Percentiles rank a stretch among this genome's conserved stretches.
phyloP scores from a whole-genome alignment of 2,329 filamentous ascomycete genomes.

The Colletotrichum liaoningense region DNA sequence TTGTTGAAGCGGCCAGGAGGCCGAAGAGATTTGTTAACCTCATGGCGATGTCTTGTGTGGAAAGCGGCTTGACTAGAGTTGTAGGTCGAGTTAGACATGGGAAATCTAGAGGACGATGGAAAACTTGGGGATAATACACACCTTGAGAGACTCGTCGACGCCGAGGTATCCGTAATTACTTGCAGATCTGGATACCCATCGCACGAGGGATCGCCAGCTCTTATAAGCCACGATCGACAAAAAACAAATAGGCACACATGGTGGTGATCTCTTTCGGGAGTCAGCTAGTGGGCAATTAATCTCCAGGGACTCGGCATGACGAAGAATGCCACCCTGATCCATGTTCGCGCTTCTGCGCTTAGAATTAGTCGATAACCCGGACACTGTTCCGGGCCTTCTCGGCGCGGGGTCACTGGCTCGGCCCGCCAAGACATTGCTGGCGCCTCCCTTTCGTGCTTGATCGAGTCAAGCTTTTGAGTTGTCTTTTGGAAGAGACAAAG shows the following conservation, averaged over 20 bases:
- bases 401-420: neutral
- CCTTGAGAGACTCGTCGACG: neutral
- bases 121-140: neutral
- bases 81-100: no score
- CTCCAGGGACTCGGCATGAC: neutral
- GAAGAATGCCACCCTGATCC: neutral
- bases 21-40: slow-evolving; percentile 29
- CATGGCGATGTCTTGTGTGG: neutral
- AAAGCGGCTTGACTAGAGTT: neutral
- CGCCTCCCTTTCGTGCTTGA: neutral
- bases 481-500: neutral
- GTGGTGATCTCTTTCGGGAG: neutral
- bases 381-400: neutral
- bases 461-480: neutral
- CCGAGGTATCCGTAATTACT: neutral
- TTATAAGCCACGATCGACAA: neutral
- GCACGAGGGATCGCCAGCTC: neutral
- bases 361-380: slow-evolving; percentile 1
- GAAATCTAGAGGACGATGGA: no score
- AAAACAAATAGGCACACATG: neutral
- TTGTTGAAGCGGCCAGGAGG: slow-evolving; percentile 38
- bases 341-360: neutral
- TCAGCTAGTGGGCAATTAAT: neutral
- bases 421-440: neutral
- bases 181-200: neutral